Evolutionary conservation across 768 basidiomycete genomes (phyloP).

Genomic region (Inosperma sp.): DNA sequence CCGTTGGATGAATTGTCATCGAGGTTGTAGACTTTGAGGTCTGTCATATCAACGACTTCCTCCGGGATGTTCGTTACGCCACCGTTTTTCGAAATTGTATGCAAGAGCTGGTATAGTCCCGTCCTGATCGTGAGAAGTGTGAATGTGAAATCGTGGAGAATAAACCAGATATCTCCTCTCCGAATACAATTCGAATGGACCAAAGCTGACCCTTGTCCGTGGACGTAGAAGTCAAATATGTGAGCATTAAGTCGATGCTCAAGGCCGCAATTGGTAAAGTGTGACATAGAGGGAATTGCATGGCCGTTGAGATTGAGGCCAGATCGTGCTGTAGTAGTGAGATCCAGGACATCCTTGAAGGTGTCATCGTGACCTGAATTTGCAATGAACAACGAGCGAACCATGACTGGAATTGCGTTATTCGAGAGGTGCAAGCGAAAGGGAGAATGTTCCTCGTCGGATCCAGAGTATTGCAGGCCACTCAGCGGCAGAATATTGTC

Average conservation of each 20-base stretch:
- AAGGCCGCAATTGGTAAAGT: constrained; percentile 22
- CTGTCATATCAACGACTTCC: no score
- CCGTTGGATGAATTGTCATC: no score
- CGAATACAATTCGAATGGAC: constrained; percentile 53
- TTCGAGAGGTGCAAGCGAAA: constrained; percentile 37
- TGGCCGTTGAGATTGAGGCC: constrained; percentile 56
- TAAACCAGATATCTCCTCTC: constrained; percentile 60
- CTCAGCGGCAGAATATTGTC: background rate
- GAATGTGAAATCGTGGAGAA: no score
- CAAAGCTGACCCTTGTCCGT: constrained; percentile 52
- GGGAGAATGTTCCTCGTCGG: constrained; percentile 38
- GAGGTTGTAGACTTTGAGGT: no score
- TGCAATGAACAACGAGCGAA: constrained; percentile 61
- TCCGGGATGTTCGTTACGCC: no score
- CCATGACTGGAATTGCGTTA: constrained; percentile 35
- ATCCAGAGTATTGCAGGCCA: constrained; percentile 1
- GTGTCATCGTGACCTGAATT: constrained; percentile 61
- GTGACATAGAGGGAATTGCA: constrained; percentile 51
- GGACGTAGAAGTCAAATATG: constrained; percentile 62
- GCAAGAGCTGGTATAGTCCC: no score
- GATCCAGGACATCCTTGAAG: constrained; percentile 48
- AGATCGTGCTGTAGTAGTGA: constrained; percentile 45
- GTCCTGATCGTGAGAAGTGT: no score
- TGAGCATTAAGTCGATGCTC: constrained; percentile 53
- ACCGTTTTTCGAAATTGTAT: no score